Evolutionary conservation across 495 filamentous ascomycete species (phyloP).

Genomic region (Eremomyces bilateralis): DNA sequence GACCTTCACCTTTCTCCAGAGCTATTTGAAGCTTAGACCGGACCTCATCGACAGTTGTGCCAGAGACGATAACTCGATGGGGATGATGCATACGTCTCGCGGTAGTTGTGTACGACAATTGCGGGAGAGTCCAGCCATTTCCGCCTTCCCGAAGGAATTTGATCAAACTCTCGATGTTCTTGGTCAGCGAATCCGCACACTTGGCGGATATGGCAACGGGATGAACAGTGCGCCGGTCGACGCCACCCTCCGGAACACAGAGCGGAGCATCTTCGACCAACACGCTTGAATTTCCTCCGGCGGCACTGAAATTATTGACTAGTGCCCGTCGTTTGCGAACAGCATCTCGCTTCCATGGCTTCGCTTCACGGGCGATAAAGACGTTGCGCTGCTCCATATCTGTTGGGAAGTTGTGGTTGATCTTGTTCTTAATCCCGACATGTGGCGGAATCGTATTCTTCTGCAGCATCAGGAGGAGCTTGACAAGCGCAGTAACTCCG

Average conservation of each 20-base stretch:
- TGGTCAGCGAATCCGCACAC: constrained; percentile 11
- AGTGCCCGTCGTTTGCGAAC: constrained; percentile 29
- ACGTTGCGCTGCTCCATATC: constrained; percentile 15
- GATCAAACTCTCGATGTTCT: constrained; percentile 12
- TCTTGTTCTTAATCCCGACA: constrained; percentile 17
- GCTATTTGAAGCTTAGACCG: constrained; percentile 13
- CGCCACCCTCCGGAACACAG: constrained; percentile 13
- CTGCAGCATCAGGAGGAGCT: constrained; percentile 20
- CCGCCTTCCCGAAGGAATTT: constrained; percentile 31
- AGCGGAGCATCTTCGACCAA: constrained; percentile 35
- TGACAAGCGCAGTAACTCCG: constrained; percentile 18
- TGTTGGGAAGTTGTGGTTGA: constrained; percentile 20
- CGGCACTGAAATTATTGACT: constrained; percentile 47
- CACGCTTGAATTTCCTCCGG: constrained; percentile 30
- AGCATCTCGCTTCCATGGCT: constrained; percentile 7
- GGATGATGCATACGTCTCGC: constrained; percentile 69
- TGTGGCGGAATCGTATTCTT: constrained; percentile 20
- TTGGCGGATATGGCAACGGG: constrained; percentile 37
- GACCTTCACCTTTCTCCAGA: constrained; percentile 16
- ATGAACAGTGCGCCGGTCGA: constrained; percentile 30
- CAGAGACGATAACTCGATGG: constrained; percentile 42
- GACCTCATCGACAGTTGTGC: constrained; percentile 22
- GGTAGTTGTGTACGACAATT: constrained; percentile 61
- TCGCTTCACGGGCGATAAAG: constrained; percentile 16
- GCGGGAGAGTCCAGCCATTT: constrained; percentile 25